A percentile compares a stretch with the other conserved stretches of the same genome.
These are phyloP conservation scores for Baorangia bicolor DNA, from an alignment of 768 basidiomycete species.

Conservation along the genomic window DNA sequence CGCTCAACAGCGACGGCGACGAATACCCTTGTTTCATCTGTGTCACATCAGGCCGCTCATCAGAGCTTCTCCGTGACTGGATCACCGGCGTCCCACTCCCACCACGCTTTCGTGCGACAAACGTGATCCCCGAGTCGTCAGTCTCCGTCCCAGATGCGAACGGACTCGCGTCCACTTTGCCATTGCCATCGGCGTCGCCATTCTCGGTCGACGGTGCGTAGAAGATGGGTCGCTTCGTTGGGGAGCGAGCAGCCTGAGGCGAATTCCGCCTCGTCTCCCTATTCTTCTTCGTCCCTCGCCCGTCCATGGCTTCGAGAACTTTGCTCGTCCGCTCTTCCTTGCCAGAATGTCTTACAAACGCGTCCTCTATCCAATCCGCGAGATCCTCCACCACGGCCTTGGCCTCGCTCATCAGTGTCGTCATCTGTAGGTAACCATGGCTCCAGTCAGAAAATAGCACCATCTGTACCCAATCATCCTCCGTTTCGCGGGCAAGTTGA, in stretches of 20 bases:
- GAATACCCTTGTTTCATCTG: conserved; percentile 19
- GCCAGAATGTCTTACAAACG: conserved; percentile 48
- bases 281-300: conserved; percentile 28
- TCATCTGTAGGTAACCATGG: conserved; percentile 97
- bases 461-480: conserved; percentile 94
- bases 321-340: conserved; percentile 27
- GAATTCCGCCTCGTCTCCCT: conserved; percentile 23
- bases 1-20: conserved; percentile 9
- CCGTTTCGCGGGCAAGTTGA: conserved; percentile 63
- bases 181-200: conserved; percentile 2
- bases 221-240: conserved; percentile 18
- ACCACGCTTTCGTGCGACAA: conserved; percentile 57
- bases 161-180: conserved; percentile 25
- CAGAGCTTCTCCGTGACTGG: conserved; percentile 20
- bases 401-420: conserved; percentile 79
- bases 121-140: conserved; percentile 69
- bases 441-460: conserved; percentile 95
- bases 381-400: conserved; percentile 75
- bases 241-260: conserved; percentile 19
- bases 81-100: conserved; percentile 28
- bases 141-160: conserved; percentile 59
- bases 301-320: conserved; percentile 18
- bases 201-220: background rate
- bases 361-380: conserved; percentile 88
- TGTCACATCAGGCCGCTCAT: conserved; percentile 16